Percentiles rank a stretch among this genome's conserved stretches.
These are phyloP conservation scores for Globisporangium rhizosaccharum DNA, from an alignment of 352 stramenopile species.

Conservation along the genomic window DNA sequence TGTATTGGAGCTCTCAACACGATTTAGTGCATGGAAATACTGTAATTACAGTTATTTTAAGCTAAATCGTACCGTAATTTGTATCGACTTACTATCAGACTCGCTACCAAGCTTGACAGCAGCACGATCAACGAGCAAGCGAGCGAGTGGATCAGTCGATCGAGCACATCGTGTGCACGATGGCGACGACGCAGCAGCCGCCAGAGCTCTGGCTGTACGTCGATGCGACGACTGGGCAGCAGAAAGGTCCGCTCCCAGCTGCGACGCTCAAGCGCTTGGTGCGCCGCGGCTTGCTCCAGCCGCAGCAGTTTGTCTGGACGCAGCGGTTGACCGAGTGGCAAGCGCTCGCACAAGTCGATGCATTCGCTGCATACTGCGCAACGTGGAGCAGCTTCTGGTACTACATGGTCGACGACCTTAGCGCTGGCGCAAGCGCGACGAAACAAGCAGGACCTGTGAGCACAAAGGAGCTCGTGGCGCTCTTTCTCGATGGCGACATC, in stretches of 20 bases:
- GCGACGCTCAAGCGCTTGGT: slow-evolving; percentile 65
- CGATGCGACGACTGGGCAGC: slow-evolving; percentile 45
- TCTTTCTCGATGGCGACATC: slow-evolving; percentile 62
- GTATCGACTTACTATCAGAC: neutral
- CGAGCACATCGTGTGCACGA: neutral
- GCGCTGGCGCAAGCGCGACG: slow-evolving; percentile 9
- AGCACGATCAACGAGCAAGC: neutral
- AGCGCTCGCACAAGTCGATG: slow-evolving; percentile 33
- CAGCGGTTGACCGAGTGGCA: slow-evolving; percentile 53
- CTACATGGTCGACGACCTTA: slow-evolving; percentile 36
- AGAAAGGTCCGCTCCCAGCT: slow-evolving; percentile 62
- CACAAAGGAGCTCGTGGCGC: slow-evolving; percentile 45
- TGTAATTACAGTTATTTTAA: neutral
- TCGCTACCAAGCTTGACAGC: neutral
- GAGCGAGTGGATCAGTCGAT: neutral
- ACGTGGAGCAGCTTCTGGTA: slow-evolving; percentile 58
- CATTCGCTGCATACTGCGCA: slow-evolving; percentile 45
- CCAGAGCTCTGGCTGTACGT: slow-evolving; percentile 71
- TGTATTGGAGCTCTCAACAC: neutral
- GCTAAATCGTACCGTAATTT: neutral
- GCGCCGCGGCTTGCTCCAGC: slow-evolving; percentile 48
- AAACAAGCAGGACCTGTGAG: slow-evolving; percentile 32
- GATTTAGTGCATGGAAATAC: neutral
- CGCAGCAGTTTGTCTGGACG: slow-evolving; percentile 71
- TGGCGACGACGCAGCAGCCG: neutral